Evolutionary conservation across 2,329 filamentous ascomycete genomes (phyloP), one percentile per base, ranked within the genome.

Genomic region (Sarocladiaceae sp.): DNA sequence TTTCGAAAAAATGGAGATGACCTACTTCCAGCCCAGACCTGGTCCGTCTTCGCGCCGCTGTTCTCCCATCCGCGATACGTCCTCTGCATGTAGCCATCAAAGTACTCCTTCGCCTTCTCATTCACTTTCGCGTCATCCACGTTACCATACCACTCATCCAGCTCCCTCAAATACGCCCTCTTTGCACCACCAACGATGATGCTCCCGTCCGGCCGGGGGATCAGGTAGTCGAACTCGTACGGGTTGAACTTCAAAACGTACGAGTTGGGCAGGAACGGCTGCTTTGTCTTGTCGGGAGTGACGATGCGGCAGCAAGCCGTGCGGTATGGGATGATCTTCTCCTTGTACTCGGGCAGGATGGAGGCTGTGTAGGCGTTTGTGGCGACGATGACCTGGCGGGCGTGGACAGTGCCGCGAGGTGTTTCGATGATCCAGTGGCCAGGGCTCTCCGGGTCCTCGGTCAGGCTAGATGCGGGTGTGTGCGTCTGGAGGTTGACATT

Each of bases 51-150:
- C 3, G 67, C 64, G 3, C 56, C 58, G 27, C 58, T 65, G n/a
- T 66, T 50, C 37, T 71, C 67, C 72, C 70, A 74, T 0, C 70
- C 70, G 2, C 50, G 52, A 49, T 68, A 74, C 33, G 58, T 57
- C 1, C 61, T 54, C 48, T 71, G 68, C 69, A 74, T 73, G 45
- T 68, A 70, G 1, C 58, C 58, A 10, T 67, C 55, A 50, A 70
- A 74, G 47, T 73, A 64, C 19, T 54, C 41, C 29, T 60, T 58
- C 1, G 65, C 67, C 1, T 54, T 44, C 3, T 63, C 58, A 23
- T 74, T 68, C 4, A 67, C 48, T 3, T 50, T 56, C 11, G 58
- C 56, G 49, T 75, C 70, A 42, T 73, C 64, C 18, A 57, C 60
- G 34, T 63, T 66, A 23, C 67, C 55, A 48, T 67, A 68, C 70